Evolutionary conservation across 2,329 filamentous ascomycete species (phyloP).

Genomic region (Phoma sp.): DNA sequence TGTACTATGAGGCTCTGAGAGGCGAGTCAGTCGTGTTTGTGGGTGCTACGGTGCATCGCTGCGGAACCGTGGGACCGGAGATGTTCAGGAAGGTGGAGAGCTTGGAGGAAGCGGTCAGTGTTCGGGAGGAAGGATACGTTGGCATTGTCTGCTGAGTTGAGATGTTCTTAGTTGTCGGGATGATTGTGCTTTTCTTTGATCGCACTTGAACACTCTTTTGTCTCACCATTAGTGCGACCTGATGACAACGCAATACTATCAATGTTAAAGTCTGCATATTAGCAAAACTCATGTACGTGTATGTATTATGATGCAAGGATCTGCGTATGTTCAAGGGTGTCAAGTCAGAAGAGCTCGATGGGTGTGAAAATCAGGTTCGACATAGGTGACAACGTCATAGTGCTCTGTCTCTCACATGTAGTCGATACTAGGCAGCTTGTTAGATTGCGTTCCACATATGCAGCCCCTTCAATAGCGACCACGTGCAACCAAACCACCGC

Average conservation of each 20-base stretch:
- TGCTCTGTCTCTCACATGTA: neutral
- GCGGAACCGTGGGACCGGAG: slow-evolving; percentile 9
- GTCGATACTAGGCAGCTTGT: neutral
- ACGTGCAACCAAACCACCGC: too few species aligned
- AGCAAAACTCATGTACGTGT: neutral
- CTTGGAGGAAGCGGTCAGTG: slow-evolving; percentile 21
- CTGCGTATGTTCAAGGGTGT: slow-evolving; percentile 7
- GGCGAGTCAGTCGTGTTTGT: slow-evolving; percentile 31
- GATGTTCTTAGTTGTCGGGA: neutral
- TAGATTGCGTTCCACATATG: neutral
- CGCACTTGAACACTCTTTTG: neutral
- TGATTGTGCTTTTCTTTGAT: neutral
- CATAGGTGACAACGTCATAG: neutral
- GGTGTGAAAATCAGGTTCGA: slow-evolving; percentile 1
- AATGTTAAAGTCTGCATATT: neutral
- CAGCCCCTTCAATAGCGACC: too few species aligned
- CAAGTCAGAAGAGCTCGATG: slow-evolving; percentile 2
- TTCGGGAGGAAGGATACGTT: slow-evolving; percentile 20
- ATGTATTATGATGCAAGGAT: neutral
- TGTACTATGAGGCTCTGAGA: slow-evolving; percentile 30
- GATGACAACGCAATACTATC: neutral
- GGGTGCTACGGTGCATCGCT: slow-evolving; percentile 20
- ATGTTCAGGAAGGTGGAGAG: slow-evolving; percentile 28
- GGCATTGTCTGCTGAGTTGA: slow-evolving; percentile 25
- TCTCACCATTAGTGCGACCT: neutral